Evolutionary conservation across 208 protist species (phyloP).

Genomic region (Leishmania lainsoni): DNA sequence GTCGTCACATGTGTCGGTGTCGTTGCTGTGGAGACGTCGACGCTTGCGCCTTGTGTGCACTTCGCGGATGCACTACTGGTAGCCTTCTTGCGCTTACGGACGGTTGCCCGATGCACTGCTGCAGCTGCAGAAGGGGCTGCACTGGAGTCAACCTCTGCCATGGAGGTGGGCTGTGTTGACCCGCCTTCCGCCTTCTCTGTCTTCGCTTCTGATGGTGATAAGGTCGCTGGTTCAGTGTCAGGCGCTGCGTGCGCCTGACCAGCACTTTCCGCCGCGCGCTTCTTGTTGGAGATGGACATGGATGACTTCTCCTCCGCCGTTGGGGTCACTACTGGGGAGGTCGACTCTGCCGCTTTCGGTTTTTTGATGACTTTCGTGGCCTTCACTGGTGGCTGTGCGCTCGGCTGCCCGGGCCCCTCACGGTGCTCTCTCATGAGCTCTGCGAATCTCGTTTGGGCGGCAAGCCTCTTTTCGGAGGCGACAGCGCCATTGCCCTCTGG

Average conservation of each 20-base stretch:
- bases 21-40: slow-evolving; percentile 9
- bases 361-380: slow-evolving; percentile 38
- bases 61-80: slow-evolving; percentile 21
- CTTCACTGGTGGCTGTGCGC: slow-evolving; percentile 35
- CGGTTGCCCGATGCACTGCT: slow-evolving; percentile 25
- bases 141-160: neutral
- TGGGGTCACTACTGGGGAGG: neutral
- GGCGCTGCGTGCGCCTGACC: neutral
- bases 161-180: neutral
- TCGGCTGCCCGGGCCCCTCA: slow-evolving; percentile 29
- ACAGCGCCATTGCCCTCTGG: neutral
- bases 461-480: neutral
- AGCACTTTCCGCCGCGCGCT: neutral
- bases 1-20: slow-evolving; percentile 38
- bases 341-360: slow-evolving; percentile 11
- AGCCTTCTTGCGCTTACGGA: slow-evolving; percentile 35
- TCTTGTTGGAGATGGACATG: neutral
- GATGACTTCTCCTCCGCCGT: neutral
- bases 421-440: slow-evolving; percentile 42
- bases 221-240: neutral
- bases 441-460: slow-evolving; percentile 20
- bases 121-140: neutral
- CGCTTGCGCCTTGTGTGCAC: slow-evolving; percentile 17
- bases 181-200: neutral
- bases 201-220: neutral